These are phyloP conservation scores for Ehretia macrophylla DNA, from an alignment of 257 asterid genomes.

Conservation along the genomic window DNA sequence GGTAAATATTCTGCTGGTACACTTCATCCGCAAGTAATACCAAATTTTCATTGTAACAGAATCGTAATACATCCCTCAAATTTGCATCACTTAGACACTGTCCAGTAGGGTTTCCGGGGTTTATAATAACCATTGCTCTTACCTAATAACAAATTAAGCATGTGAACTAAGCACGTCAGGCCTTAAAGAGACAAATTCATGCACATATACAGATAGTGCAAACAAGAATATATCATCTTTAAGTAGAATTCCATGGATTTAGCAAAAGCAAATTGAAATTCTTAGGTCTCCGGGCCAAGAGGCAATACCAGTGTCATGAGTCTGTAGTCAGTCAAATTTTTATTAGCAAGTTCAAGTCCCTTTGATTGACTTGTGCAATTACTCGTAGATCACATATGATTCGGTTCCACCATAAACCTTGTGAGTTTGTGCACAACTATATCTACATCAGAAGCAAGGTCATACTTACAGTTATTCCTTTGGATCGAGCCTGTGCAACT, in stretches of 20 bases:
- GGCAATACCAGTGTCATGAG: no score
- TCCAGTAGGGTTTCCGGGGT: constrained; percentile 98
- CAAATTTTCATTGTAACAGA: constrained; percentile 80
- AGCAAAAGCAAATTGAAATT: no score
- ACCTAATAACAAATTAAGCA: constrained; percentile 48
- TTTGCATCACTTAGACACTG: constrained; percentile 91
- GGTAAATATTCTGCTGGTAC: constrained; percentile 97
- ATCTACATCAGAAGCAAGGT: background rate
- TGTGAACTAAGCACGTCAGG: no score
- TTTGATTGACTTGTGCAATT: background rate
- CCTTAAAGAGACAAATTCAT: no score
- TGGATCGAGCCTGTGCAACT: constrained; percentile 78
- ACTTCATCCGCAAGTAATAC: constrained; percentile 95
- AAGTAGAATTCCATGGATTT: background rate
- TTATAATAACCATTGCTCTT: constrained; percentile 98
- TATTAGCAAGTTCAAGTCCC: background rate
- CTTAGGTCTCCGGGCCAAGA: no score
- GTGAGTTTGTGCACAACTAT: background rate
- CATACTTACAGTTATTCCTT: constrained; percentile 75
- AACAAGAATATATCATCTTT: background rate
- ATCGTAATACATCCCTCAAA: constrained; percentile 55
- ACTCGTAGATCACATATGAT: background rate
- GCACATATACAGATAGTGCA: no score
- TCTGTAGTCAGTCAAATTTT: background rate
- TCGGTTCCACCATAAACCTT: background rate